These are phyloP conservation scores for Psidium friedrichsthalianum DNA, from an alignment of 345 rosid genomes.

Conservation along the genomic window DNA sequence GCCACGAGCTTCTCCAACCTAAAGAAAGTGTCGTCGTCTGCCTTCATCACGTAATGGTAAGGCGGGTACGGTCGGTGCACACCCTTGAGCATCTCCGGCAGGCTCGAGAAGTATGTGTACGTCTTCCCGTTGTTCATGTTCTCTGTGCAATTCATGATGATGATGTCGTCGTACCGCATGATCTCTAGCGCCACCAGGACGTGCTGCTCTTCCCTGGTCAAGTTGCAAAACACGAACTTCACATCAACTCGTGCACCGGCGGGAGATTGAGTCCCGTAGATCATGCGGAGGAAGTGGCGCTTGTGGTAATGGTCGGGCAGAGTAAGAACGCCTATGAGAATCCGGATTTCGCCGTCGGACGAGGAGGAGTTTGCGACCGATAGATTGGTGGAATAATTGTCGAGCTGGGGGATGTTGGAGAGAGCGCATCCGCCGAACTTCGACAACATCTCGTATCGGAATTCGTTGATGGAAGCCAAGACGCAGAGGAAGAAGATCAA, in stretches of 20 bases:
- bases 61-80: conserved; percentile 38
- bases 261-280: conserved; percentile 50
- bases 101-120: conserved; percentile 66
- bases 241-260: conserved; percentile 46
- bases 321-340: conserved; percentile 68
- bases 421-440: conserved; percentile 42
- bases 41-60: conserved; percentile 82
- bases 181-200: conserved; percentile 80
- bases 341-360: conserved; percentile 20
- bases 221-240: conserved; percentile 86
- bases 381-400: conserved; percentile 3
- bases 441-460: conserved; percentile 33
- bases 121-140: conserved; percentile 92
- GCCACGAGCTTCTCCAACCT: conserved; percentile 40
- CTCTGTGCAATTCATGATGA: conserved; percentile 66
- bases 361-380: conserved; percentile 3
- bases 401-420: background rate
- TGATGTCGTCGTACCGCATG: conserved; percentile 72
- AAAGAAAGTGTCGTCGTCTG: conserved; percentile 64
- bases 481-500: conserved; percentile 54
- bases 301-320: conserved; percentile 77
- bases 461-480: conserved; percentile 45
- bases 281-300: conserved; percentile 56
- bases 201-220: conserved; percentile 79
- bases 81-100: conserved; percentile 43